Conservation (phyloP, 495 filamentous ascomycete genomes). For the Usnea hakonensis region DNA sequence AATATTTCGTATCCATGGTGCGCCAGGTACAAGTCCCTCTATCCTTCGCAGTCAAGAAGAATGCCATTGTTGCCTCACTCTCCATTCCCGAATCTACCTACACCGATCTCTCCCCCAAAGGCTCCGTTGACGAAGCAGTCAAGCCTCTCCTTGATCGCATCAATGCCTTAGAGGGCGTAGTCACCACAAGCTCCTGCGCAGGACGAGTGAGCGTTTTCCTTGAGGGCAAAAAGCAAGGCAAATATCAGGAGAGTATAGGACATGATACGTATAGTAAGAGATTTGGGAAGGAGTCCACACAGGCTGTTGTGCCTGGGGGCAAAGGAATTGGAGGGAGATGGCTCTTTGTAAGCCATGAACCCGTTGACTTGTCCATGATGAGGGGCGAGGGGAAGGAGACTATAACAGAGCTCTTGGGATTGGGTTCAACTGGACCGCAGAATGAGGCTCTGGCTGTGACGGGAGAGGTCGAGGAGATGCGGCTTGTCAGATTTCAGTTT, state of each 20-base stretch:
- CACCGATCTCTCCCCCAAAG: constrained; percentile 76
- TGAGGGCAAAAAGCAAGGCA: constrained; percentile 57
- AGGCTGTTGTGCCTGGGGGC: constrained; percentile 54
- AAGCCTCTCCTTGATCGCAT: constrained; percentile 66
- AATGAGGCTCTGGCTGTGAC: not conserved
- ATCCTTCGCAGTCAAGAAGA: constrained; percentile 53
- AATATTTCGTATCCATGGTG: not conserved
- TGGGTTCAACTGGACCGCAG: not conserved
- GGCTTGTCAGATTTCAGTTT: constrained; percentile 83
- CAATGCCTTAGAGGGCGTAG: constrained; percentile 62
- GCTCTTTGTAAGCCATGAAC: constrained; percentile 81
- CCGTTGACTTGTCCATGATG: constrained; percentile 37
- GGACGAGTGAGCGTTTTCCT: constrained; percentile 78
- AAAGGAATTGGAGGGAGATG: constrained; percentile 77
- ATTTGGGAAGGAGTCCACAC: constrained; percentile 17
- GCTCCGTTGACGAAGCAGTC: constrained; percentile 69
- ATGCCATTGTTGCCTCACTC: constrained; percentile 56
- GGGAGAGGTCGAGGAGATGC: constrained; percentile 26
- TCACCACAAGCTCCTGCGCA: constrained; percentile 87
- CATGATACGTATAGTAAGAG: constrained; percentile 8
- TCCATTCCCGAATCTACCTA: constrained; percentile 57
- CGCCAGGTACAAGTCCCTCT: constrained; percentile 23
- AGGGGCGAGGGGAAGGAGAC: not conserved
- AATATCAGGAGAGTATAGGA: not conserved
- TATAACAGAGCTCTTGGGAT: constrained; percentile 32